Base-by-base conservation (phyloP, 345 rosid genomes). In the Mangifera indica region DNA sequence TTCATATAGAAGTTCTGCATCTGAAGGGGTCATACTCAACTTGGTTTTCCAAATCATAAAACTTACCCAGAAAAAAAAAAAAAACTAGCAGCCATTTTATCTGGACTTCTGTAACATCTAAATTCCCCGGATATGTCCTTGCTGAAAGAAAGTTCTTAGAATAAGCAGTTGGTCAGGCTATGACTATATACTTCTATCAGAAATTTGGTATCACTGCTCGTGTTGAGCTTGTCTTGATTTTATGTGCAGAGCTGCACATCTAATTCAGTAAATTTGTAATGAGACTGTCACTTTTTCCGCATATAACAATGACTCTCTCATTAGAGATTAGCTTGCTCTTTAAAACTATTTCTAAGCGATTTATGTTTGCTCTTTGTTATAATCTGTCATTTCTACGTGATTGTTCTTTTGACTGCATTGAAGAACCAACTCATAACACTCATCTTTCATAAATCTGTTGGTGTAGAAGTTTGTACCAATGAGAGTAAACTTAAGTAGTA, bases 211-310 rank as follows among this genome's bases (percentile, higher is more conserved):
- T 42, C 45, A 22, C 17, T 65, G 55, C 48, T 65, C 25, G 15
- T 25, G 24, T 51, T 11, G 46, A 66, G 51, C 32, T 54, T 67
- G 32, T 67, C 70, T 54, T 40, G 22, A 48, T 67, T 51, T 52
- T 48, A 3, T 52, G 70, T 67, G 52, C 44, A 67, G 18, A 67
- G 53, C 0, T 67, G 70, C 26, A 10, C 44, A 49, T 29, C 11
- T n/a, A 20, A 9, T 5, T 53, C 7, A 22, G 51, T 37, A 26
- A 32, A 0, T 37, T 67, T 13, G 32, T 22, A 37, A 15, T 54
- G 52, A 0, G 51, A 53, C 7, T 20, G n/a, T 42, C 49, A 53
- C 32, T 10, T 63, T 44, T 63, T 21, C 21, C 45, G 24, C 32
- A 0, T 20, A 0, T 20, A 32, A 37, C 18, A 20, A 34, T 26